phyloP scores from a whole-genome alignment of 345 rosid species.

The Hypericum perforatum region DNA sequence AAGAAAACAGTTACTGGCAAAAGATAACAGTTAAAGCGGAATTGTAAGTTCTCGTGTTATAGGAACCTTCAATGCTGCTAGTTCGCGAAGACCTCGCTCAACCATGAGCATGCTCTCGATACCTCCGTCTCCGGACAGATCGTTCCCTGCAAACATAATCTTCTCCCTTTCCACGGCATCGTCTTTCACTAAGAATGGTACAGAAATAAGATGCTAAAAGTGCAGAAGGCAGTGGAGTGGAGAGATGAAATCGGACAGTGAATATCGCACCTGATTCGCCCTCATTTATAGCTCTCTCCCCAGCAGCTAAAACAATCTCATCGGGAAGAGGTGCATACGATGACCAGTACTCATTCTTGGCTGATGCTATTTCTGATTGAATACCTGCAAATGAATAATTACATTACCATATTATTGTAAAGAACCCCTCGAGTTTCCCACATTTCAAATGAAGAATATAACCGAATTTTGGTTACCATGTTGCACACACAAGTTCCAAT shows the following conservation, averaged over 20 bases:
- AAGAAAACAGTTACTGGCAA: slow-evolving; percentile 2
- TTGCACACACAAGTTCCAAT: slow-evolving; percentile 19
- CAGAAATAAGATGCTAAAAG: background rate
- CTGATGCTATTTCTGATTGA: slow-evolving; percentile 63
- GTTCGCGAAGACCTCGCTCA: slow-evolving; percentile 82
- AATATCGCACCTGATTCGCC: slow-evolving; percentile 29
- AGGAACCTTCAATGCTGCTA: slow-evolving; percentile 67
- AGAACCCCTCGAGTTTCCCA: no score
- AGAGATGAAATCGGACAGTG: no score
- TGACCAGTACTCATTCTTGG: slow-evolving; percentile 72
- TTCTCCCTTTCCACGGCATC: slow-evolving; percentile 37
- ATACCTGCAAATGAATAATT: slow-evolving; percentile 38
- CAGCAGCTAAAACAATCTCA: slow-evolving; percentile 65
- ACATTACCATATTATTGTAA: no score
- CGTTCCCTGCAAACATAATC: slow-evolving; percentile 27
- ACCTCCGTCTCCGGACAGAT: slow-evolving; percentile 49
- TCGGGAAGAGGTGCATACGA: slow-evolving; percentile 78
- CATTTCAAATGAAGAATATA: no score
- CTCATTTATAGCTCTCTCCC: slow-evolving; percentile 54
- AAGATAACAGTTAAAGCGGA: background rate
- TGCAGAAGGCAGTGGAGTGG: background rate
- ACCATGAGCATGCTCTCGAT: slow-evolving; percentile 74
- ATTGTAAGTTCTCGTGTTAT: background rate
- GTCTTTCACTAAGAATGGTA: slow-evolving; percentile 22
- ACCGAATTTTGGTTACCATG: slow-evolving; percentile 9